Conservation (phyloP, 805 yeast genomes). For the Schizosaccharomyces japonicus region DNA sequence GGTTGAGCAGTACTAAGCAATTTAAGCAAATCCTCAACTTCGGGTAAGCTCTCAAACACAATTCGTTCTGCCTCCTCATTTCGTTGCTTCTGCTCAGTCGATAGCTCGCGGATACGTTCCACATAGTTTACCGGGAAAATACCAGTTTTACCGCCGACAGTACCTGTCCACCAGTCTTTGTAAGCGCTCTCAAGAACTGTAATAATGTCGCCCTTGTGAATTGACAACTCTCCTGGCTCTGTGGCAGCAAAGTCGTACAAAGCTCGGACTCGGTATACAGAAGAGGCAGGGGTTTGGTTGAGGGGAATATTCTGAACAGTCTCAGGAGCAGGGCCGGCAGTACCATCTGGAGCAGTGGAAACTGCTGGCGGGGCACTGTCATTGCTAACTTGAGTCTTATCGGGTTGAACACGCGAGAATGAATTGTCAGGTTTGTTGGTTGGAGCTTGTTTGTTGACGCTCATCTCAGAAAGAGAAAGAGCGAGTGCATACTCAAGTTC, state of each 20-base stretch:
- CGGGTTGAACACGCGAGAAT: background rate
- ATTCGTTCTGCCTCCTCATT: constrained; percentile 28
- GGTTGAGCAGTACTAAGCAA: constrained; percentile 22
- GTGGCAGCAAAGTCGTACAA: constrained; percentile 54
- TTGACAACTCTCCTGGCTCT: constrained; percentile 73
- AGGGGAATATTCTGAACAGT: background rate
- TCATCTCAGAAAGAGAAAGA: constrained; percentile 40
- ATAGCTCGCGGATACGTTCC: constrained; percentile 43
- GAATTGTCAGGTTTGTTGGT: constrained; percentile 2
- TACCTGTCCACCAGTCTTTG: constrained; percentile 90
- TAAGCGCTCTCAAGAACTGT: constrained; percentile 70
- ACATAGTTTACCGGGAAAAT: constrained; percentile 87
- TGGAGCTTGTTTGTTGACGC: constrained; percentile 4
- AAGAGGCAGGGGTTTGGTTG: constrained; percentile 11
- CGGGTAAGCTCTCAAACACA: constrained; percentile 29
- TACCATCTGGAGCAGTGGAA: background rate
- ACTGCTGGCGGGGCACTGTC: background rate
- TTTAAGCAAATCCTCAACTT: constrained; percentile 47
- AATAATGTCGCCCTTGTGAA: constrained; percentile 67
- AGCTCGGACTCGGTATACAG: constrained; percentile 52
- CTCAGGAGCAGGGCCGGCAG: too few species aligned
- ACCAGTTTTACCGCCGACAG: constrained; percentile 57
- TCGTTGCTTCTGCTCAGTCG: constrained; percentile 31
- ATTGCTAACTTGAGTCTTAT: background rate
- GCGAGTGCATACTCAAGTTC: constrained; percentile 57